These are phyloP conservation scores for Skeletonema marinoi DNA, from an alignment of 108 stramenopile species.

Conservation along the genomic window DNA sequence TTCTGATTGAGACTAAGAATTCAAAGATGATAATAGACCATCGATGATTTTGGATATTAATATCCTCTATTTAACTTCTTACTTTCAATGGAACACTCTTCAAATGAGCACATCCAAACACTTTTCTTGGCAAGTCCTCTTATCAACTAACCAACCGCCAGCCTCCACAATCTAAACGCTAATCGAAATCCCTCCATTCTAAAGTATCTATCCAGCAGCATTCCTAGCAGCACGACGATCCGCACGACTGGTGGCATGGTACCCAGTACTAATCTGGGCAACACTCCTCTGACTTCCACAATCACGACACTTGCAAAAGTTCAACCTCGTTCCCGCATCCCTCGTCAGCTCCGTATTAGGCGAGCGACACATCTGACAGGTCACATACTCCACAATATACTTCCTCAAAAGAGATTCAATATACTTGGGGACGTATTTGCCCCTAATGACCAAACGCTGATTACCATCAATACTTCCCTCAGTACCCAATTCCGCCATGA, in stretches of 20 bases:
- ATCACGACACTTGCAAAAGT: slow-evolving; percentile 95
- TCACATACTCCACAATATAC: slow-evolving; percentile 99
- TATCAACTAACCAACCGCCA: neutral
- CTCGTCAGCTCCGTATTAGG: slow-evolving; percentile 94
- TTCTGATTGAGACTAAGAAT: too few relatives aligned
- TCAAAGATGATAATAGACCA: too few relatives aligned
- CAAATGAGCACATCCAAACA: neutral
- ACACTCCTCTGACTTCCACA: slow-evolving; percentile 93
- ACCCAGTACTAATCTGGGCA: slow-evolving; percentile 94
- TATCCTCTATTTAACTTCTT: too few relatives aligned
- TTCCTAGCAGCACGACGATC: slow-evolving; percentile 97
- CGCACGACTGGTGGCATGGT: slow-evolving; percentile 98
- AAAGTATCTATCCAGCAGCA: slow-evolving; percentile 63
- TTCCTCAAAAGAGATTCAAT: slow-evolving; percentile 97
- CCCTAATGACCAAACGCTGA: slow-evolving; percentile 96
- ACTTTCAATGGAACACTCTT: too few relatives aligned
- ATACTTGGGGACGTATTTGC: slow-evolving; percentile 97
- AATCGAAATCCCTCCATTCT: neutral
- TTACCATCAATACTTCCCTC: slow-evolving; percentile 99
- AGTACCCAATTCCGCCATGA: slow-evolving; percentile 99
- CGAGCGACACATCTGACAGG: slow-evolving; percentile 98
- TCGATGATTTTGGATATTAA: too few relatives aligned
- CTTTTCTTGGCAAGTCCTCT: neutral
- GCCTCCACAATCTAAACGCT: neutral
- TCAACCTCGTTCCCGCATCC: slow-evolving; percentile 90